Base-by-base conservation (phyloP, 129 eudicot species). In the Escallonia herrerae region DNA sequence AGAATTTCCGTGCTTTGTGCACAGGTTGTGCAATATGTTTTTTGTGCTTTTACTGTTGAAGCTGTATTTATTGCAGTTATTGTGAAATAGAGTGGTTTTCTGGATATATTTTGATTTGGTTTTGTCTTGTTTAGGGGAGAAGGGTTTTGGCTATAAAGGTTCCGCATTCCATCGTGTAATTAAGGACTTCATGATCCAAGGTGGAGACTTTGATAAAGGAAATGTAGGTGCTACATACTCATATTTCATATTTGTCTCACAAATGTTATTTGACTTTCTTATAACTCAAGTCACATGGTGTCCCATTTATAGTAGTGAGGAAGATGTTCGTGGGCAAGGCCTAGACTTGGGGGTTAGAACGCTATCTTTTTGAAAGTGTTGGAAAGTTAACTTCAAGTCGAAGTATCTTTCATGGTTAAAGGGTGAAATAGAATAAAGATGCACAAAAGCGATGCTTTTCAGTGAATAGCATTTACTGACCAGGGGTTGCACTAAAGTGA, bases 111-210 rank as follows among this genome's bases (percentile, higher is more conserved):
- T 72, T 40, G 54, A 42, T 6, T 62, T 77, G 37, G 22, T 37
- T 61, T 43, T 43, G 14, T 59, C 56, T 66, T 61, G 60, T 56
- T 57, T 79, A 93, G 96, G 95, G 55, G 99, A 93, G 79, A 89
- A 89, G 82, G 99, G 95, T 8, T 93, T 93, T 71, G 96, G 93
- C 33, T 93, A 75, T 79, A 93, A 89, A 73, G 95, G 87, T 5
- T 93, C 96, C 39, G 72, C 87, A 13, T 93, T 93, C 68, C 99
- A 93, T 67, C 96, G 96, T 81, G 99, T 93, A 69, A 94, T 94
- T 43, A 86, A 86, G 87, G 91, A 86, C 22, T 93, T 93, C 83
- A 93, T 93, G 99, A 93, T 93, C 70, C 96, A 93, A 78, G 95
- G 95, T 59, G 96, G 99, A 67, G 99, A 93, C 58, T 93, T 89